Conservation (phyloP, 2,329 filamentous ascomycete genomes). For the Tolypocladium sp. region DNA sequence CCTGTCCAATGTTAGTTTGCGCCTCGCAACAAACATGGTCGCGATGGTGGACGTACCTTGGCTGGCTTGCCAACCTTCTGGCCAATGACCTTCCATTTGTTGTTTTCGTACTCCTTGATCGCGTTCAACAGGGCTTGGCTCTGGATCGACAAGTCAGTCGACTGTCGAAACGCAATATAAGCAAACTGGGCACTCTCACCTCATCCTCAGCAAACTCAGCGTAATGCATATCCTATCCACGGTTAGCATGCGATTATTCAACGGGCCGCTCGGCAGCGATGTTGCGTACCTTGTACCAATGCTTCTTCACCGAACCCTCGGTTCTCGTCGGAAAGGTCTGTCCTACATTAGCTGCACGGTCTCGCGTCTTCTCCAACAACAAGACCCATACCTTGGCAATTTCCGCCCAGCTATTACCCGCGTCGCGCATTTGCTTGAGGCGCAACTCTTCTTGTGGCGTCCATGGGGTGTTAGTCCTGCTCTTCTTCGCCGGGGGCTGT, state of each 20-base stretch:
- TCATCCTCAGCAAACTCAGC: constrained; percentile 97
- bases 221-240: constrained; percentile 86
- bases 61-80: constrained; percentile 96
- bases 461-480: constrained; percentile 97
- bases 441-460: constrained; percentile 88
- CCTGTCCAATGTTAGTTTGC: constrained; percentile 16
- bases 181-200: constrained; percentile 40
- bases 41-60: constrained; percentile 43
- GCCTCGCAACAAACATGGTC: background rate
- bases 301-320: constrained; percentile 97
- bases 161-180: constrained; percentile 6
- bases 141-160: constrained; percentile 29
- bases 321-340: constrained; percentile 88
- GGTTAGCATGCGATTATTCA: background rate
- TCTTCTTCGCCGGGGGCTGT: constrained; percentile 71
- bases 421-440: constrained; percentile 88
- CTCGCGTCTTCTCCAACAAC: background rate
- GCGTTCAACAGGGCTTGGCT: constrained; percentile 76
- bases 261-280: background rate
- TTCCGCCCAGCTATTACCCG: constrained; percentile 91
- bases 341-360: constrained; percentile 1
- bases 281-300: constrained; percentile 85
- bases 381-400: constrained; percentile 82
- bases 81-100: constrained; percentile 97
- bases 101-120: constrained; percentile 97